Evolutionary conservation across 169 alveolate genomes (phyloP), one percentile per base, ranked within the genome.

Genomic region (Plasmodium sp.): DNA sequence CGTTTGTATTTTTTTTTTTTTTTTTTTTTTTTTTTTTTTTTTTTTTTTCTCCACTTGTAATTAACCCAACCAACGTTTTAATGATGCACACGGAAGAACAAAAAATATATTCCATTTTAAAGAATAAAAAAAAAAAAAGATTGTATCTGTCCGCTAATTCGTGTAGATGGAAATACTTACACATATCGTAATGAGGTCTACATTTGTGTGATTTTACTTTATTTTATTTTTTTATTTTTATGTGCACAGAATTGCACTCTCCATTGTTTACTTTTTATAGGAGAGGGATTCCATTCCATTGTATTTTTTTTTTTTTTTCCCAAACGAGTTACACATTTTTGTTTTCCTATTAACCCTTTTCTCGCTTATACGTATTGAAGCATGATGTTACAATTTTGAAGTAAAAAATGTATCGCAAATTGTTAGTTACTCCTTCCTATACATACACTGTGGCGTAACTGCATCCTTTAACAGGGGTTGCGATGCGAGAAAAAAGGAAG

Each of bases 211-310:
- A 12, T 81, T 48, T 83, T 83, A 36, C 67, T 71, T 45, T 22
- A 5, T 18, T 18, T 9, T 18, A 62, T 22, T 62, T 62, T 18
- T 62, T 22, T 22, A 22, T 22, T 22, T 22, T 22, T 22, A 84
- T 18, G 93, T 56, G 93, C 93, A 85, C 93, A 85, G 80, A 48
- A 74, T 75, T 85, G 93, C 93, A 85, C 93, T 56, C 80, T 75
- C 74, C 58, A 75, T 85, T 75, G 34, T 41, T 5, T 74, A 34
- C 39, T 51, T 33, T 51, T 27, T 22, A 36, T 75, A 75, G 14
- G 54, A 56, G 18, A 45, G 22, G 62, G 2, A 14, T 83, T 31
- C 43, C 45, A 27, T 41, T 22, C 41, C 33, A 14, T 84, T 43
- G 43, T 39, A 39, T 45, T 45, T 45, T 45, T 45, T 45, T 45